Evolutionary conservation across 371 early-diverging fungal species (phyloP).

Genomic region (Apophysomyces sp.): DNA sequence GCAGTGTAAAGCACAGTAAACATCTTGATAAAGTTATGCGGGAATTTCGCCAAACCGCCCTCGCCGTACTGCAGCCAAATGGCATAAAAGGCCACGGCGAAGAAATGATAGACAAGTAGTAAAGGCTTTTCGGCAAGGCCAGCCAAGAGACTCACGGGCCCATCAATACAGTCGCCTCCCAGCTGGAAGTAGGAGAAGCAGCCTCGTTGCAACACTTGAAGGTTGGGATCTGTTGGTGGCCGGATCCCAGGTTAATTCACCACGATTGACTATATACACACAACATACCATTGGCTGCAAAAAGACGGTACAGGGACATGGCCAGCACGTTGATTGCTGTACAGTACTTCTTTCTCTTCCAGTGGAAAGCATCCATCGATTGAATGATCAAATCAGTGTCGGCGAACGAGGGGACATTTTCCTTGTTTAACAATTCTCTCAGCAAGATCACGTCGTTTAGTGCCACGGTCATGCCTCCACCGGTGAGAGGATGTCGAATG

Average conservation of each 20-base stretch:
- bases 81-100: conserved; percentile 79
- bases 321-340: conserved; percentile 89
- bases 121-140: conserved; percentile 67
- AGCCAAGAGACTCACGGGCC: conserved; percentile 81
- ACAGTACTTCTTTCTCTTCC: conserved; percentile 71
- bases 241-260: background rate
- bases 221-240: conserved; percentile 17
- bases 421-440: conserved; percentile 43
- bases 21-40: conserved; percentile 39
- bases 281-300: conserved; percentile 59
- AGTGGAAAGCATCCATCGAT: conserved; percentile 64
- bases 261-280: background rate
- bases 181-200: conserved; percentile 84
- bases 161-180: conserved; percentile 77
- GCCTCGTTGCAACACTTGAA: conserved; percentile 72
- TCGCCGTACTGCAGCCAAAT: conserved; percentile 41
- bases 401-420: conserved; percentile 47
- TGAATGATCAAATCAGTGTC: conserved; percentile 47
- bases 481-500: conserved; percentile 82
- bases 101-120: conserved; percentile 77
- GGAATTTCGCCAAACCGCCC: conserved; percentile 38
- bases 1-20: conserved; percentile 54
- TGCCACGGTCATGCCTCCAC: conserved; percentile 97
- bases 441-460: conserved; percentile 84
- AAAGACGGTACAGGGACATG: conserved; percentile 84